Evolutionary conservation across 352 stramenopile genomes (phyloP).

Genomic region (Phytophthora cactorum): DNA sequence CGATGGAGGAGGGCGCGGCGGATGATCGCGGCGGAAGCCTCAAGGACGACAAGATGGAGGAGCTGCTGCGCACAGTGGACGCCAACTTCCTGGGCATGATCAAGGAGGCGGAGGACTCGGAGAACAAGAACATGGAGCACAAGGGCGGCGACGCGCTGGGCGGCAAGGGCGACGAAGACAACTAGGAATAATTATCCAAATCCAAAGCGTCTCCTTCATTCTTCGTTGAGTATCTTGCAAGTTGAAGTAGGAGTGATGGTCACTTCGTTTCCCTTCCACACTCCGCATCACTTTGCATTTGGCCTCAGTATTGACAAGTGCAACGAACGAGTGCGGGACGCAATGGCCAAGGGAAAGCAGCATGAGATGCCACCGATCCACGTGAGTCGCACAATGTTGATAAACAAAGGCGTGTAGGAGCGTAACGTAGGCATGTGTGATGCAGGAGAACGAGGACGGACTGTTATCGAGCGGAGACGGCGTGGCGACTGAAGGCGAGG

Average conservation of each 20-base stretch:
- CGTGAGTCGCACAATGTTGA: conserved; percentile 10
- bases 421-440: not conserved
- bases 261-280: conserved; percentile 33
- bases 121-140: conserved; percentile 91
- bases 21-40: conserved; percentile 62
- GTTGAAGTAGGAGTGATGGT: conserved; percentile 59
- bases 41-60: conserved; percentile 95
- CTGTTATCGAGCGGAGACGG: conserved; percentile 34
- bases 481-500: conserved; percentile 41
- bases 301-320: conserved; percentile 27
- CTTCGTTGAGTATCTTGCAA: conserved; percentile 12
- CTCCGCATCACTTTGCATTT: conserved; percentile 22
- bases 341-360: conserved; percentile 35
- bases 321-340: conserved; percentile 14
- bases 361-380: conserved; percentile 25
- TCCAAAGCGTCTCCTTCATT: not conserved
- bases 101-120: conserved; percentile 94
- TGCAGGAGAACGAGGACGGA: conserved; percentile 33
- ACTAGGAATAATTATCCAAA: conserved; percentile 10
- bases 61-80: conserved; percentile 93
- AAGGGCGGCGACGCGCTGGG: conserved; percentile 53
- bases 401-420: not conserved
- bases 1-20: conserved; percentile 81
- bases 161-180: conserved; percentile 43
- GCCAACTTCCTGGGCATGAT: conserved; percentile 96